Percentiles rank a stretch among this genome's conserved stretches.
These are phyloP conservation scores for Neonectria faginata DNA, from an alignment of 2,329 filamentous ascomycete species.

Conservation along the genomic window DNA sequence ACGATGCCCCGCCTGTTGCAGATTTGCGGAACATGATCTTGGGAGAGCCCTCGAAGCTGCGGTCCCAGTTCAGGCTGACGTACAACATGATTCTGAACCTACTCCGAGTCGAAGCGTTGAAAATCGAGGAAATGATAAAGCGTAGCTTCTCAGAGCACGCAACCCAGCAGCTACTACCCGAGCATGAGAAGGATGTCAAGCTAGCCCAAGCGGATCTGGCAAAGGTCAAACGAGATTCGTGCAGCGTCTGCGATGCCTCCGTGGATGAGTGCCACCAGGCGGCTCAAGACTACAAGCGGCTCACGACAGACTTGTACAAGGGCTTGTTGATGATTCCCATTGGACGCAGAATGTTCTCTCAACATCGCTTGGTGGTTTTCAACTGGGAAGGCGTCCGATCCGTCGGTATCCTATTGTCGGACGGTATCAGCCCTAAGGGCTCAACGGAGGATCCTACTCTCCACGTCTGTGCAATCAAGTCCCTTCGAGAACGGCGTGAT, in stretches of 20 bases:
- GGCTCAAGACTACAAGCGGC: conserved; percentile 80
- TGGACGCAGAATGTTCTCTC: conserved; percentile 81
- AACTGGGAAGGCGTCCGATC: conserved; percentile 86
- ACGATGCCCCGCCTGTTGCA: conserved; percentile 87
- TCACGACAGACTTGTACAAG: conserved; percentile 85
- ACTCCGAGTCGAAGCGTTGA: conserved; percentile 92
- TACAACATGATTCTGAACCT: conserved; percentile 99
- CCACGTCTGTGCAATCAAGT: conserved; percentile 82
- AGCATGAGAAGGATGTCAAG: conserved; percentile 95
- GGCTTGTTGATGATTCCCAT: conserved; percentile 83
- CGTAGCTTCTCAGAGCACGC: conserved; percentile 98
- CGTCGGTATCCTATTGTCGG: conserved; percentile 81
- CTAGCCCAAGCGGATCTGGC: conserved; percentile 90
- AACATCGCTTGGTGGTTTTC: conserved; percentile 84
- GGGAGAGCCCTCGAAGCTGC: conserved; percentile 92
- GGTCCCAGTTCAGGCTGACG: conserved; percentile 95
- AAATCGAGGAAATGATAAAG: conserved; percentile 99
- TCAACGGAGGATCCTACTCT: conserved; percentile 72
- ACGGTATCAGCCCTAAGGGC: conserved; percentile 75
- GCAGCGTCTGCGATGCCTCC: conserved; percentile 82
- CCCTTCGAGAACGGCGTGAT: conserved; percentile 75
- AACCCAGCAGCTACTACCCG: conserved; percentile 91
- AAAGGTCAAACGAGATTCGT: conserved; percentile 88
- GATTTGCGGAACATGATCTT: conserved; percentile 94
- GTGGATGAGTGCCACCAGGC: conserved; percentile 86